Percentiles rank a stretch among this genome's conserved stretches.
phyloP scores from a whole-genome alignment of 1,284 basidiomycete genomes.

The Coniferiporia sulphurascens region DNA sequence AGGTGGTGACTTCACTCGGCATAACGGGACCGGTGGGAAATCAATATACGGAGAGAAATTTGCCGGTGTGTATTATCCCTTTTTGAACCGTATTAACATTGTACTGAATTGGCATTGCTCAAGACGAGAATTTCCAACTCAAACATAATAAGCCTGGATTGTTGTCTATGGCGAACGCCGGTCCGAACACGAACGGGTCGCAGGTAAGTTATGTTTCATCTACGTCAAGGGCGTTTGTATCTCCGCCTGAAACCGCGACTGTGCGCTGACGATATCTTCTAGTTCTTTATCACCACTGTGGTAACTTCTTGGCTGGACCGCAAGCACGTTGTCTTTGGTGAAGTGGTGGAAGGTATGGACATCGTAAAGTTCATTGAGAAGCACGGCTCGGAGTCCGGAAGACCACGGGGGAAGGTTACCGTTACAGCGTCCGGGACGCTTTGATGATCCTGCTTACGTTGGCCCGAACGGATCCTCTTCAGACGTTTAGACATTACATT shows the following conservation, averaged over 20 bases:
- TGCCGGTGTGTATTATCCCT: slow-evolving; percentile 40
- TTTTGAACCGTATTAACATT: not conserved
- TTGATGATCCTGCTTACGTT: not conserved
- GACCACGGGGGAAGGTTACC: slow-evolving; percentile 39
- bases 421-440: slow-evolving; percentile 52
- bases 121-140: slow-evolving; percentile 82
- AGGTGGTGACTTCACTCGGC: slow-evolving; percentile 67
- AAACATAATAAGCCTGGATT: slow-evolving; percentile 83
- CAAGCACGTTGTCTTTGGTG: slow-evolving; percentile 78
- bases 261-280: not conserved
- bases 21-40: slow-evolving; percentile 87
- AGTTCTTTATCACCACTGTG: slow-evolving; percentile 69
- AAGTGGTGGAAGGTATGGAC: slow-evolving; percentile 59
- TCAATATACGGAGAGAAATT: slow-evolving; percentile 91
- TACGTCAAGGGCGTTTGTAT: not conserved
- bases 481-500: not conserved
- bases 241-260: slow-evolving; percentile 15
- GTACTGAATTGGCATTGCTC: not conserved
- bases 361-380: slow-evolving; percentile 65
- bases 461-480: not conserved
- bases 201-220: slow-evolving; percentile 4
- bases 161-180: slow-evolving; percentile 89
- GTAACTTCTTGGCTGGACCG: slow-evolving; percentile 71
- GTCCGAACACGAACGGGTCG: slow-evolving; percentile 68
- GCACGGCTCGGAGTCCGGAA: slow-evolving; percentile 47